Evolutionary conservation across 2,329 filamentous ascomycete genomes (phyloP).

Genomic region (Monosporascus sp.): DNA sequence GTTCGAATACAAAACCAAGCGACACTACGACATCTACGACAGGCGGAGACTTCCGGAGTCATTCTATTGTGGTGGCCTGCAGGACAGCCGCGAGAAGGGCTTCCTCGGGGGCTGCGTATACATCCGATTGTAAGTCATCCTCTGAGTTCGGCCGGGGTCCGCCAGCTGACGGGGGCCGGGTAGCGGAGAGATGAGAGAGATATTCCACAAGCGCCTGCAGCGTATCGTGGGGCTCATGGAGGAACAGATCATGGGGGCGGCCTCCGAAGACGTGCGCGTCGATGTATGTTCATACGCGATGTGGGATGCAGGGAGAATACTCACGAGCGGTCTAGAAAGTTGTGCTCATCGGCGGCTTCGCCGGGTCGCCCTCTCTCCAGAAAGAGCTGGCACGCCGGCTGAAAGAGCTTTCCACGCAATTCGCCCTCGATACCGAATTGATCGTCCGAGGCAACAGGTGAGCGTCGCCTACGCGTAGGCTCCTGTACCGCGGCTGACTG

Average conservation of each 20-base stretch:
- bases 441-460: too few relatives aligned
- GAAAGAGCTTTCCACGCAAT: not conserved
- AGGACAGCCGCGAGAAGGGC: constrained; percentile 5
- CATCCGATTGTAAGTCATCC: constrained; percentile 4
- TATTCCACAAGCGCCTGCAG: constrained; percentile 9
- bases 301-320: too few relatives aligned
- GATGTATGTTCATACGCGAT: constrained; percentile 4
- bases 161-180: not conserved
- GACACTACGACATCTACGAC: constrained; percentile 10
- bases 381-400: constrained; percentile 14
- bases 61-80: constrained; percentile 6
- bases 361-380: constrained; percentile 20
- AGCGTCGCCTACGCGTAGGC: too few relatives aligned
- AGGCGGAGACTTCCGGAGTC: not conserved
- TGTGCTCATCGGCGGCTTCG: constrained; percentile 28
- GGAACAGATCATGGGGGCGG: constrained; percentile 1
- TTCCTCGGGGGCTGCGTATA: constrained; percentile 2
- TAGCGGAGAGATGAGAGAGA: constrained; percentile 7
- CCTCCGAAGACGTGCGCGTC: not conserved
- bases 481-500: not conserved
- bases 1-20: constrained; percentile 13
- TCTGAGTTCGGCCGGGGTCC: not conserved
- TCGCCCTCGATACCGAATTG: too few relatives aligned
- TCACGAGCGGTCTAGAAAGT: constrained; percentile 16
- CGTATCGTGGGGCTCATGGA: constrained; percentile 4